Evolutionary conservation across 140 eudicot genomes (phyloP).

Genomic region (Eryngium alpinum): DNA sequence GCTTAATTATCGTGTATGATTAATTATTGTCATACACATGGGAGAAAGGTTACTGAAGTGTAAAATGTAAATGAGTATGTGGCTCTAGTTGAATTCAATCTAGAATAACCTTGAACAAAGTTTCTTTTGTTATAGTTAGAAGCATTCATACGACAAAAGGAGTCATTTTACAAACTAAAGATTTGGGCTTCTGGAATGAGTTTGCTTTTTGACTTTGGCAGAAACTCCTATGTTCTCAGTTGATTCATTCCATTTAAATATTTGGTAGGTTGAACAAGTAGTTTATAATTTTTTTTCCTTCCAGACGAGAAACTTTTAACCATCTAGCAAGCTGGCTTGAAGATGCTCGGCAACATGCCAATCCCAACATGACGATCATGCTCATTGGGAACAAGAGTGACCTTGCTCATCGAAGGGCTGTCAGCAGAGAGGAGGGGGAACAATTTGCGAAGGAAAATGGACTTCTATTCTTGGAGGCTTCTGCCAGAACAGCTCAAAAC

Average conservation of each 20-base stretch:
- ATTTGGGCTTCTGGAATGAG: neutral
- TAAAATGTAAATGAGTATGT: neutral
- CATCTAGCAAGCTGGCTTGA: constrained; percentile 87
- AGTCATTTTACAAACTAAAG: neutral
- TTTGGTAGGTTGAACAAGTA: neutral
- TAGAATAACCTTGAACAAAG: neutral
- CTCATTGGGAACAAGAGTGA: constrained; percentile 80
- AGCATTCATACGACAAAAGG: too few species aligned
- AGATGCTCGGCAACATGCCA: constrained; percentile 87
- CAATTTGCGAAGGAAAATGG: constrained; percentile 86
- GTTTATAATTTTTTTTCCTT: neutral
- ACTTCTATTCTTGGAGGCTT: constrained; percentile 71
- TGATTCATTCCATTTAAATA: neutral
- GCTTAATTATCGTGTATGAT: neutral
- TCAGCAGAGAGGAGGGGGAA: constrained; percentile 82
- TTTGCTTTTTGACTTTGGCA: neutral
- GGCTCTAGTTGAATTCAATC: neutral
- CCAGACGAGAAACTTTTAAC: constrained; percentile 79
- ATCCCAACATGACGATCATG: constrained; percentile 81
- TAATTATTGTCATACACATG: neutral
- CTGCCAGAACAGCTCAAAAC: constrained; percentile 79
- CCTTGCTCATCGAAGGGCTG: constrained; percentile 82
- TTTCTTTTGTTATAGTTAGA: neutral
- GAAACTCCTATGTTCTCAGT: neutral
- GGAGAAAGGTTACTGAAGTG: neutral